Conservation (phyloP, 2,329 filamentous ascomycete species). For the Colletotrichum lupini region DNA sequence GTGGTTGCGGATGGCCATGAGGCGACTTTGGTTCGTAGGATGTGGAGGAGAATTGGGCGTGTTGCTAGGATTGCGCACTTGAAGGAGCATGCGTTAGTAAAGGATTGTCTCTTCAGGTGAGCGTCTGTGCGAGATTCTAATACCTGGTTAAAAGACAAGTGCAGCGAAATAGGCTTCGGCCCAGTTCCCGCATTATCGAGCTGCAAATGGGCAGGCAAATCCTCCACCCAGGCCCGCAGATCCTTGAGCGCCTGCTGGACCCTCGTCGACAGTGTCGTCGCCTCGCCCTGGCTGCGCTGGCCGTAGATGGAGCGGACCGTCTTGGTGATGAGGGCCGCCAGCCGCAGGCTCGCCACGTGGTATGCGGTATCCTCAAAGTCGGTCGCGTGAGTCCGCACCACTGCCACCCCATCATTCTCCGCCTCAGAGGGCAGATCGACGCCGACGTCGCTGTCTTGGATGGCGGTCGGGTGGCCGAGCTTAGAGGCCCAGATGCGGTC, state of each 20-base stretch:
- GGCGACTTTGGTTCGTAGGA: constrained; percentile 43
- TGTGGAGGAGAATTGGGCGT: constrained; percentile 47
- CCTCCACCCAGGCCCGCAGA: constrained; percentile 45
- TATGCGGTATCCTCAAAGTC: constrained; percentile 47
- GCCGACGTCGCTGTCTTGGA: constrained; percentile 59
- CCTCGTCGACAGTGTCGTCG: constrained; percentile 44
- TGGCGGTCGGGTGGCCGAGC: constrained; percentile 58
- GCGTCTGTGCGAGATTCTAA: no score
- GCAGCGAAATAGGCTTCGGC: constrained; percentile 44
- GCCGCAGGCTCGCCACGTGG: constrained; percentile 47
- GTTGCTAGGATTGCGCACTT: constrained; percentile 48
- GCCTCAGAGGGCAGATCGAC: constrained; percentile 52
- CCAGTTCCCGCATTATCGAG: constrained; percentile 40
- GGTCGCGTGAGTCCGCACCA: not conserved
- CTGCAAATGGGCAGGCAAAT: constrained; percentile 45
- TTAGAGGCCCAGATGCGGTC: constrained; percentile 61
- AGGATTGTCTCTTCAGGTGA: no score
- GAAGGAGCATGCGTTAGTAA: no score
- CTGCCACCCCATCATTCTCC: no score
- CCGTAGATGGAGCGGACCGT: constrained; percentile 46
- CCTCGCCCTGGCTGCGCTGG: constrained; percentile 40
- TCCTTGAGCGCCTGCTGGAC: constrained; percentile 47
- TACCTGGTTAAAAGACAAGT: constrained; percentile 48
- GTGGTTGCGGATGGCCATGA: constrained; percentile 32
- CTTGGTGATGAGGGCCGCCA: constrained; percentile 47